Evolutionary conservation across 2,329 filamentous ascomycete genomes (phyloP).

Genomic region (Pleoardoris graminearum): DNA sequence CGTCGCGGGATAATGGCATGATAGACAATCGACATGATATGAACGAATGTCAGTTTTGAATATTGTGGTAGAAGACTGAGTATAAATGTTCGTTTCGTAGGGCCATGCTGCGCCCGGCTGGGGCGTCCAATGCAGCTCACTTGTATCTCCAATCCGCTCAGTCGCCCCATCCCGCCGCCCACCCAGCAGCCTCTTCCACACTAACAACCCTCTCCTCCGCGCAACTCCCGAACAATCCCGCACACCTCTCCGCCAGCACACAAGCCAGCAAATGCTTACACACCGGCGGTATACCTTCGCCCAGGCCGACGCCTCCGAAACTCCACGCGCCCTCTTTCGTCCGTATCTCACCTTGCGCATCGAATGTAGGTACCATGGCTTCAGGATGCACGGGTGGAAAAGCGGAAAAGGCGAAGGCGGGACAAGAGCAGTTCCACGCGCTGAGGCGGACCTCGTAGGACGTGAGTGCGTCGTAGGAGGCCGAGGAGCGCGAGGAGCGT

Average conservation of each 20-base stretch:
- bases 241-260: slow-evolving; percentile 70
- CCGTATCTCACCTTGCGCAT: neutral
- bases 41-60: neutral
- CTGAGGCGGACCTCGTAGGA: slow-evolving; percentile 71
- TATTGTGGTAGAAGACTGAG: neutral
- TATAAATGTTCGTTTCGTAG: too few species aligned
- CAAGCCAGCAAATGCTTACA: slow-evolving; percentile 94
- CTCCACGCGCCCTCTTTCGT: slow-evolving; percentile 26
- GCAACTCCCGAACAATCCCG: slow-evolving; percentile 58
- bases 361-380: slow-evolving; percentile 7
- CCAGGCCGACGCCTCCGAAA: slow-evolving; percentile 57
- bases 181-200: slow-evolving; percentile 72
- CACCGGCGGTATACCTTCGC: slow-evolving; percentile 56
- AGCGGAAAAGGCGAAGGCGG: slow-evolving; percentile 75
- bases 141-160: slow-evolving; percentile 12
- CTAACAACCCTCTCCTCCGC: slow-evolving; percentile 60
- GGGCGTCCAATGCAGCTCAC: slow-evolving; percentile 22
- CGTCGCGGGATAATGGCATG: slow-evolving; percentile 28
- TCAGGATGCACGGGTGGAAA: slow-evolving; percentile 53
- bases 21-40: slow-evolving; percentile 28
- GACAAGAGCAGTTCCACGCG: slow-evolving; percentile 89
- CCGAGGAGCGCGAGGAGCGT: slow-evolving; percentile 42
- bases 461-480: slow-evolving; percentile 31
- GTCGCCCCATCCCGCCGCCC: slow-evolving; percentile 53
- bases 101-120: slow-evolving; percentile 27